Base-by-base conservation (phyloP, 2,329 filamentous ascomycete species). In the Sclerotinia nivalis region DNA sequence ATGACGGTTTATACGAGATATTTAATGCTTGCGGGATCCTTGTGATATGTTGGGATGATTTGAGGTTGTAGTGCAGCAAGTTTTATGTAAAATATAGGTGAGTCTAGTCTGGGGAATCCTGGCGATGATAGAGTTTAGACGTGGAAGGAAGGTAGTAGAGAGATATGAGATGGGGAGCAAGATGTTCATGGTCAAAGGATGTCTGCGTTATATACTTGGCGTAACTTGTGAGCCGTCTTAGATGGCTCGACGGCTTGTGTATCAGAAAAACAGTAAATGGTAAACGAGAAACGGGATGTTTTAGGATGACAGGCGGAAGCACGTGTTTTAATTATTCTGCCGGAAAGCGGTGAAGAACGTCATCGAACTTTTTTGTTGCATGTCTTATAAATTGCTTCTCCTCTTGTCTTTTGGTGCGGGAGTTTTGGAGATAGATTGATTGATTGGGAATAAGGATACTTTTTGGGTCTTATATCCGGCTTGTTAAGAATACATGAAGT, bases 11-110 rank as follows among this genome's bases (percentile, higher is more conserved):
- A 50, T 62, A 62, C 45, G 60, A 37, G 45, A 50, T 59, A 9
- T 59, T 20, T 22, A 7, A 59, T 62, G 28, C 45, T 62, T 49
- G 60, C 31, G 22, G 6, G 18, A 62, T 50, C 45, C 13, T 62
- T 49, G 60, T 62, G 45, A 37, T 49, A 50, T 62, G 60, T n/a
- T 62, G 20, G 18, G 45, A n/a, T 37, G 45, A 25, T 50, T 62
- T n/a, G 45, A 62, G 45, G 45, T 50, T 50, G 45, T 50, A 62
- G 31, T 37, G 60, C 45, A 50, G 60, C 22, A 31, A 50, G 15
- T 25, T 18, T 62, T 20, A 34, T 50, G 60, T 50, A 25, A 50
- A 62, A 50, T n/a, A 50, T 37, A 8, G 31, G 43, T 9, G 59
- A n/a, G 31, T 28, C 28, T 61, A 20, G 22, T 61, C 20, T 34